Percentiles rank a stretch among this genome's conserved stretches.
Evolutionary conservation across 2,329 filamentous ascomycete genomes (phyloP).

Genomic region (Cladophialophora exuberans): DNA sequence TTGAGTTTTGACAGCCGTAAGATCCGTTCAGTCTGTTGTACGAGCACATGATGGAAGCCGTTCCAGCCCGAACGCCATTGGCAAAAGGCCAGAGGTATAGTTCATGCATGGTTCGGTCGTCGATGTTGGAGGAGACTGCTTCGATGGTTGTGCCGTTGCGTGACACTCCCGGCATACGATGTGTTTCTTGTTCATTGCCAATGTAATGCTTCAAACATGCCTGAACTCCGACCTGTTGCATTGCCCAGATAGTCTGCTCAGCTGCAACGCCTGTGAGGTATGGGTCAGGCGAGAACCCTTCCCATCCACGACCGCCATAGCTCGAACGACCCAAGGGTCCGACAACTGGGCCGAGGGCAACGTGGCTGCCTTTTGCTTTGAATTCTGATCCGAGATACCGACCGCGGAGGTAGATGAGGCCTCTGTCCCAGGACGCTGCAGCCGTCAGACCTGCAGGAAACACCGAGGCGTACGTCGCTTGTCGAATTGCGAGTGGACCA

Average conservation of each 20-base stretch:
- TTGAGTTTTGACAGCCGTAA: conserved; percentile 53
- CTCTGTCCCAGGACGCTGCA: conserved; percentile 45
- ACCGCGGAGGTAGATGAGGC: conserved; percentile 39
- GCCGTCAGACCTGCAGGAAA: conserved; percentile 38
- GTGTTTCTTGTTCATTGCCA: conserved; percentile 69
- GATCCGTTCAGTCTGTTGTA: conserved; percentile 53
- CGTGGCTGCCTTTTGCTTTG: conserved; percentile 47
- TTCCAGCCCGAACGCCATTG: conserved; percentile 70
- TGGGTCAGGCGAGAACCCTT: conserved; percentile 54
- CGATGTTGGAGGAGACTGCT: conserved; percentile 59
- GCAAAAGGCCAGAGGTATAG: conserved; percentile 79
- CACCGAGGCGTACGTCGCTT: conserved; percentile 32
- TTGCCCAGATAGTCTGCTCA: conserved; percentile 48
- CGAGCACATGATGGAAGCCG: conserved; percentile 55
- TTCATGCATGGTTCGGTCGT: conserved; percentile 76
- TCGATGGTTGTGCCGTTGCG: conserved; percentile 50
- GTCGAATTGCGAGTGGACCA: conserved; percentile 30
- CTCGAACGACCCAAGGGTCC: conserved; percentile 42
- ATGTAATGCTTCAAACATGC: conserved; percentile 53
- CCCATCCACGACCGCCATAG: conserved; percentile 51
- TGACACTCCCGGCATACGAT: conserved; percentile 47
- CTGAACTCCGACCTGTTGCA: conserved; percentile 49
- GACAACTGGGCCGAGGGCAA: conserved; percentile 47
- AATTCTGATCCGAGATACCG: conserved; percentile 43
- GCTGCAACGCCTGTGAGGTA: conserved; percentile 51